Conservation (phyloP, 495 filamentous ascomycete species). For the Lineolata rhizophorae region DNA sequence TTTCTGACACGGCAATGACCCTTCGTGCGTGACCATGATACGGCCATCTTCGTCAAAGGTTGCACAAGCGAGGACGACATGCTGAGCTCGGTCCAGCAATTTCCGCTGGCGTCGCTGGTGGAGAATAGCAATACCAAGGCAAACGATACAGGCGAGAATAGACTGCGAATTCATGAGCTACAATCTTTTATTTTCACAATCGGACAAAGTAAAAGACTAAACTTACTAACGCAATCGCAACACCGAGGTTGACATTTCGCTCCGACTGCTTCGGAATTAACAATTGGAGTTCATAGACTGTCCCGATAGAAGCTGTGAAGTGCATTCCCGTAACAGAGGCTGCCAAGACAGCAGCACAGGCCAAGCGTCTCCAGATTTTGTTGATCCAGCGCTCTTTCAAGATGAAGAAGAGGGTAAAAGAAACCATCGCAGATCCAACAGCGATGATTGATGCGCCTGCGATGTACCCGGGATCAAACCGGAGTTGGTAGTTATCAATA, state of each 20-base stretch:
- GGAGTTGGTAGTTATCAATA: constrained; percentile 51
- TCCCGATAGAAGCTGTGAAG: constrained; percentile 60
- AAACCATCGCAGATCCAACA: constrained; percentile 38
- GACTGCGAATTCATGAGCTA: constrained; percentile 22
- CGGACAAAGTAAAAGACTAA: no score
- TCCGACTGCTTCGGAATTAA: constrained; percentile 1
- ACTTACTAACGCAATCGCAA: constrained; percentile 13
- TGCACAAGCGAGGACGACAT: constrained; percentile 54
- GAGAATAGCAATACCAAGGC: constrained; percentile 32
- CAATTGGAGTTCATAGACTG: constrained; percentile 30
- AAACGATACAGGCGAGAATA: constrained; percentile 33
- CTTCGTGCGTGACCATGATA: constrained; percentile 60
- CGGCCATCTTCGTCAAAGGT: constrained; percentile 55
- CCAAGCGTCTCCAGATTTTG: constrained; percentile 46
- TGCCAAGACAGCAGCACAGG: constrained; percentile 45
- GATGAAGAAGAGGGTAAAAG: constrained; percentile 57
- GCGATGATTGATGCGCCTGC: constrained; percentile 51
- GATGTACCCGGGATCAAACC: constrained; percentile 34
- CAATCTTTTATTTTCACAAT: not conserved
- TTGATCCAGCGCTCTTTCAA: constrained; percentile 58
- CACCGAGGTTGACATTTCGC: constrained; percentile 11
- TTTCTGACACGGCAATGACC: constrained; percentile 56
- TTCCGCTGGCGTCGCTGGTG: constrained; percentile 30
- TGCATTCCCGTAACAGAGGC: constrained; percentile 70
- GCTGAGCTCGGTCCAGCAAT: constrained; percentile 44